Conservation (phyloP, 805 yeast species). For the Saccharomycopsis lassenensis region DNA sequence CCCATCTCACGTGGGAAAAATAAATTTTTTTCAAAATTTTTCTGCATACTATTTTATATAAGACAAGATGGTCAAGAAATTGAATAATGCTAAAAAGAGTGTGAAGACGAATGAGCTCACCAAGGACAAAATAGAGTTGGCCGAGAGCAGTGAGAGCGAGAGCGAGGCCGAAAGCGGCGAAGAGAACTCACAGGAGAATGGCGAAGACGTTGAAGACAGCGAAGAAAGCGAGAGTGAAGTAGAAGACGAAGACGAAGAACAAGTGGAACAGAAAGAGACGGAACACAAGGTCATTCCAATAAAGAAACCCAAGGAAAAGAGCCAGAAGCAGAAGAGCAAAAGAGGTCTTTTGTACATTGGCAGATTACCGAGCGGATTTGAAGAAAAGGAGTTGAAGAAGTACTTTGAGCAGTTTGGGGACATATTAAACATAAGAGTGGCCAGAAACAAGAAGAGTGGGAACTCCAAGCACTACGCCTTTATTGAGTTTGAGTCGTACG, state of each 20-base stretch:
- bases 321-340: slow-evolving; percentile 22
- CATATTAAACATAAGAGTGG: slow-evolving; percentile 63
- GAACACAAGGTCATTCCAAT: slow-evolving; percentile 22
- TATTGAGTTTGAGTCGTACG: slow-evolving; percentile 63
- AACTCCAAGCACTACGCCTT: slow-evolving; percentile 87
- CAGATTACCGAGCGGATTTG: slow-evolving; percentile 85
- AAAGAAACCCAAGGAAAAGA: slow-evolving; percentile 20
- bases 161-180: no score
- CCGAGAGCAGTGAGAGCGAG: slow-evolving; percentile 21
- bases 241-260: slow-evolving; percentile 18
- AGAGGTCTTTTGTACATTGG: slow-evolving; percentile 81
- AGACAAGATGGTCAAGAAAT: no score
- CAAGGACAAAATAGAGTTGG: slow-evolving; percentile 21
- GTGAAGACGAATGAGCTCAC: slow-evolving; percentile 21
- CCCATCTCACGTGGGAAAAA: no score
- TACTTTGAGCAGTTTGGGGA: slow-evolving; percentile 90
- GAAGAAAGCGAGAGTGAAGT: slow-evolving; percentile 15
- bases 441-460: slow-evolving; percentile 86
- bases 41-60: no score
- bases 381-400: slow-evolving; percentile 61
- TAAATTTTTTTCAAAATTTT: no score
- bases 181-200: slow-evolving; percentile 3
- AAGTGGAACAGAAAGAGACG: slow-evolving; percentile 13
- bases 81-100: slow-evolving; percentile 10
- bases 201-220: no score